These are phyloP conservation scores for Primulina huaijiensis DNA, from an alignment of 257 asterid genomes.

Conservation along the genomic window DNA sequence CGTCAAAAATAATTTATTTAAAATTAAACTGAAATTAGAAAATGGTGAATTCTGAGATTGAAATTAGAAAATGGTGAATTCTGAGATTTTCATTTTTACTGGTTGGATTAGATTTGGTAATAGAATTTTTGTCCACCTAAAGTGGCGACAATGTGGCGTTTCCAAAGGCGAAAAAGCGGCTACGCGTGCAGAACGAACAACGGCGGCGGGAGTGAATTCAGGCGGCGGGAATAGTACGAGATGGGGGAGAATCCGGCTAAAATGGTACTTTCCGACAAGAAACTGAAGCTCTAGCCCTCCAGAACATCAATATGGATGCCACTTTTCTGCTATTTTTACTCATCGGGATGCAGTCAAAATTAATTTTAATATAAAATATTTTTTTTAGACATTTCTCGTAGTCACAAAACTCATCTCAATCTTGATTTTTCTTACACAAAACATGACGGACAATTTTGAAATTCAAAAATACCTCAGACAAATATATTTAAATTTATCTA, in stretches of 20 bases:
- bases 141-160: neutral
- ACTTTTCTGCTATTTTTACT: neutral
- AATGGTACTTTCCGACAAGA: neutral
- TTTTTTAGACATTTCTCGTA: too few relatives aligned
- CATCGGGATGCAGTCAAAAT: neutral
- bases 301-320: neutral
- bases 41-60: too few relatives aligned
- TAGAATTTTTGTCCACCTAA: neutral
- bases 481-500: too few relatives aligned
- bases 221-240: neutral
- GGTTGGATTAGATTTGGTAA: neutral
- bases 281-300: neutral
- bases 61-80: too few relatives aligned
- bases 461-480: too few relatives aligned
- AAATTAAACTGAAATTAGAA: too few relatives aligned
- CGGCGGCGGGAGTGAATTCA: neutral
- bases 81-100: neutral
- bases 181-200: neutral
- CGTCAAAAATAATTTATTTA: too few relatives aligned
- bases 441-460: too few relatives aligned
- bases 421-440: too few relatives aligned
- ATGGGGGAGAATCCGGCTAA: neutral
- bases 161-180: neutral
- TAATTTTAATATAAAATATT: too few relatives aligned
- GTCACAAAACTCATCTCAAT: too few relatives aligned